These are phyloP conservation scores for Lolium multiflorum DNA, from an alignment of 176 grass and related monocot species.

Conservation along the genomic window DNA sequence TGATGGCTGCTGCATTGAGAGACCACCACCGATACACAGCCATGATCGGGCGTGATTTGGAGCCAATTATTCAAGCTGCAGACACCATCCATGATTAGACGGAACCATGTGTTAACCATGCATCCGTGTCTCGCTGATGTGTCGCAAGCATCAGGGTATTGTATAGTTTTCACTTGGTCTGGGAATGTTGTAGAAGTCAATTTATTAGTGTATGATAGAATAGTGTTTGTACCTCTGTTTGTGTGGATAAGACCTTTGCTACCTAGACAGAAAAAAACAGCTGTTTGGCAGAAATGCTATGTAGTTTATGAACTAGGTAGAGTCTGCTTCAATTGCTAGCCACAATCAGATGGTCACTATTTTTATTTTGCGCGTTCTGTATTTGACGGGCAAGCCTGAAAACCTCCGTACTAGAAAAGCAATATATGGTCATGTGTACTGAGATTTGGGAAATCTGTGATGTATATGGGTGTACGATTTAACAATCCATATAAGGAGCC, in stretches of 20 bases:
- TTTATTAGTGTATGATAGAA: neutral
- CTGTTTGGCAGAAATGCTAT: no score
- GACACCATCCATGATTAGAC: neutral
- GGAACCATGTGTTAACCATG: neutral
- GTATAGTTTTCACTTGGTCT: neutral
- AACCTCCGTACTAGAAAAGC: neutral
- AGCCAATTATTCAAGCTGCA: conserved; percentile 40
- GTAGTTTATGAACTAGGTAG: no score
- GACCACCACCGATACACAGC: conserved; percentile 44
- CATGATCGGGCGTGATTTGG: conserved; percentile 15
- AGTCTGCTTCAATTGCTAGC: neutral
- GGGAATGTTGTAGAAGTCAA: neutral
- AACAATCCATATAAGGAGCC: neutral
- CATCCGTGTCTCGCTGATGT: conserved; percentile 20
- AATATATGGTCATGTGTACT: neutral
- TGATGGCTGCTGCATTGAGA: conserved; percentile 20
- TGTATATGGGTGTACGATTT: neutral
- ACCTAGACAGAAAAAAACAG: neutral
- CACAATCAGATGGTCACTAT: neutral
- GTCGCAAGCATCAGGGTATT: conserved; percentile 2
- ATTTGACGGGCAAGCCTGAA: neutral
- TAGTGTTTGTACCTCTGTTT: neutral
- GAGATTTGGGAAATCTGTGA: neutral
- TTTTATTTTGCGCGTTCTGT: neutral
- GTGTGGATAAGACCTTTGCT: neutral